Conservation (phyloP, 352 stramenopile species). For the Phytophthora palmivora region DNA sequence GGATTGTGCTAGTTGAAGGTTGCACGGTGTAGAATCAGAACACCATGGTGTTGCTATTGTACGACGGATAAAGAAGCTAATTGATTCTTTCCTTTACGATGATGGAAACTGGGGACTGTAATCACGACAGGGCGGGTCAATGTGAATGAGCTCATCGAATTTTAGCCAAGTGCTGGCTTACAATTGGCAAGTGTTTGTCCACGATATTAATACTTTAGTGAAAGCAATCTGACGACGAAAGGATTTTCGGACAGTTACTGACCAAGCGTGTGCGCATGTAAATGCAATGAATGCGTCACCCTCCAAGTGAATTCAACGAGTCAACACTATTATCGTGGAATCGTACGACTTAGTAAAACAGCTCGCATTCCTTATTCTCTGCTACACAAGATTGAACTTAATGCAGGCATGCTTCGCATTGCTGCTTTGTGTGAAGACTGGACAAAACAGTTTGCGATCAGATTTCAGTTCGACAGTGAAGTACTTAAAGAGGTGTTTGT, state of each 20-base stretch:
- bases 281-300: conserved; percentile 22
- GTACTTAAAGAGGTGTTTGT: neutral
- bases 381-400: conserved; percentile 27
- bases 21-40: conserved; percentile 6
- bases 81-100: neutral
- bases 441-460: neutral
- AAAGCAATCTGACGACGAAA: conserved; percentile 1
- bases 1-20: neutral
- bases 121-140: conserved; percentile 22
- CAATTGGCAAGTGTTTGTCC: conserved; percentile 7
- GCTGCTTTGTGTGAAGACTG: conserved; percentile 15
- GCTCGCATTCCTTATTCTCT: conserved; percentile 15
- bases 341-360: conserved; percentile 9
- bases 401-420: conserved; percentile 33
- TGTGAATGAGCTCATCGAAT: conserved; percentile 13
- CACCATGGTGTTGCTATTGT: conserved; percentile 11
- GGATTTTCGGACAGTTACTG: conserved; percentile 2
- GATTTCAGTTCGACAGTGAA: neutral
- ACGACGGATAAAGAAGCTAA: conserved; percentile 5
- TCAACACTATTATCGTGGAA: neutral
- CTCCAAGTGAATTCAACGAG: conserved; percentile 13
- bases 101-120: conserved; percentile 11
- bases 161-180: conserved; percentile 8
- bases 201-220: conserved; percentile 22
- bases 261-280: conserved; percentile 10